phyloP scores from a whole-genome alignment of 352 stramenopile species.

The Phytophthora ramorum region DNA sequence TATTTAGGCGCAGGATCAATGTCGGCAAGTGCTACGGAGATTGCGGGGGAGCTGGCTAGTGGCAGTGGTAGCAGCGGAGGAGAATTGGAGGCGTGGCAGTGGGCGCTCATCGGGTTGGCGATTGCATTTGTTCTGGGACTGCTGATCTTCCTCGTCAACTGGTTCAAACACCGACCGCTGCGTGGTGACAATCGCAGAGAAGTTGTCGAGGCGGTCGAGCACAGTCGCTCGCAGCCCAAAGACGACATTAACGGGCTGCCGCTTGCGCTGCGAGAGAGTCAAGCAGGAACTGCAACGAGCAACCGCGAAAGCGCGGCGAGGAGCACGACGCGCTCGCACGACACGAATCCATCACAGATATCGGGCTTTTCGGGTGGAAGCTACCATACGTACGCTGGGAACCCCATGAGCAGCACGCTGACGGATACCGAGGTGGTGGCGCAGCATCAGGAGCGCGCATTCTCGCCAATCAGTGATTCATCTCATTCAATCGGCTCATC shows the following conservation, averaged over 20 bases:
- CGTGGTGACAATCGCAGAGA: constrained; percentile 40
- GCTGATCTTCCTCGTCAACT: constrained; percentile 54
- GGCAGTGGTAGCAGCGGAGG: constrained; percentile 4
- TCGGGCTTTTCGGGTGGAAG: constrained; percentile 47
- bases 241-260: constrained; percentile 29
- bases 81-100: constrained; percentile 44
- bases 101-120: constrained; percentile 42
- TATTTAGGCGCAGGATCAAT: constrained; percentile 10
- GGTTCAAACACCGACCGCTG: constrained; percentile 54
- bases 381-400: constrained; percentile 52
- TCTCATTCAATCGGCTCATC: constrained; percentile 35
- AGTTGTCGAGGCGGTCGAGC: constrained; percentile 36
- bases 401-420: constrained; percentile 39
- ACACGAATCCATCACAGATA: constrained; percentile 54
- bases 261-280: constrained; percentile 20
- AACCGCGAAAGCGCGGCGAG: constrained; percentile 30
- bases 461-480: constrained; percentile 47
- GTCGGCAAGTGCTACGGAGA: not conserved
- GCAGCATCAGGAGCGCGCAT: constrained; percentile 36
- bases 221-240: constrained; percentile 40
- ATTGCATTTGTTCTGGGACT: constrained; percentile 39
- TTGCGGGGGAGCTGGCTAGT: constrained; percentile 6
- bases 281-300: constrained; percentile 30
- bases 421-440: constrained; percentile 52
- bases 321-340: constrained; percentile 28